Percentiles rank a stretch among this genome's conserved stretches.
These are phyloP conservation scores for Aureobasidium pullulans DNA, from an alignment of 2,329 filamentous ascomycete genomes.

Conservation along the genomic window DNA sequence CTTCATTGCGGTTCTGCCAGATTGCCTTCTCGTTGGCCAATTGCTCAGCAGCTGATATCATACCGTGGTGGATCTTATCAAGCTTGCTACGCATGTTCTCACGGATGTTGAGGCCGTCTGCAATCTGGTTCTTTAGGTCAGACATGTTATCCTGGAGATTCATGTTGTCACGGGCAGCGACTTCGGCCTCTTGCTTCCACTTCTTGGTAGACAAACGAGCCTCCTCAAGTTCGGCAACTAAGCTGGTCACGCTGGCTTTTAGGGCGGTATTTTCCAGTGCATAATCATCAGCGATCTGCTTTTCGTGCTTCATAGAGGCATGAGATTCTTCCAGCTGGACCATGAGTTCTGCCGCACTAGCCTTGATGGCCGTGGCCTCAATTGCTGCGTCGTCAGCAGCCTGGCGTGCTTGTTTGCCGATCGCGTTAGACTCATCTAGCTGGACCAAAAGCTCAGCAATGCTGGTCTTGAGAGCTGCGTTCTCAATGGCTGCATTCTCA, in stretches of 20 bases:
- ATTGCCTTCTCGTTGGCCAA: constrained; percentile 75
- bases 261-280: constrained; percentile 29
- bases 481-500: background rate
- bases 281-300: background rate
- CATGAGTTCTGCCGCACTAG: constrained; percentile 9
- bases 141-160: constrained; percentile 67
- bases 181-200: constrained; percentile 52
- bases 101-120: constrained; percentile 77
- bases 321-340: constrained; percentile 5
- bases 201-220: constrained; percentile 54
- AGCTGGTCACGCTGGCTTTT: constrained; percentile 52
- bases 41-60: constrained; percentile 69
- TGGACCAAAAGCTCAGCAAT: background rate
- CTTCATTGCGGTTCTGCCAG: constrained; percentile 62
- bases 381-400: constrained; percentile 10
- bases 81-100: constrained; percentile 81
- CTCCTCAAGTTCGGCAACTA: constrained; percentile 56
- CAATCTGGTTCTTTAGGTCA: constrained; percentile 67
- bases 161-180: constrained; percentile 56
- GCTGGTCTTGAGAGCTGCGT: background rate
- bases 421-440: background rate
- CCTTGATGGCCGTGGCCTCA: constrained; percentile 9
- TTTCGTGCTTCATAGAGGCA: background rate
- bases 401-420: constrained; percentile 7
- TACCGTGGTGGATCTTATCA: constrained; percentile 77